phyloP scores from a whole-genome alignment of 2,329 filamentous ascomycete genomes.

The Penicillium sp. region DNA sequence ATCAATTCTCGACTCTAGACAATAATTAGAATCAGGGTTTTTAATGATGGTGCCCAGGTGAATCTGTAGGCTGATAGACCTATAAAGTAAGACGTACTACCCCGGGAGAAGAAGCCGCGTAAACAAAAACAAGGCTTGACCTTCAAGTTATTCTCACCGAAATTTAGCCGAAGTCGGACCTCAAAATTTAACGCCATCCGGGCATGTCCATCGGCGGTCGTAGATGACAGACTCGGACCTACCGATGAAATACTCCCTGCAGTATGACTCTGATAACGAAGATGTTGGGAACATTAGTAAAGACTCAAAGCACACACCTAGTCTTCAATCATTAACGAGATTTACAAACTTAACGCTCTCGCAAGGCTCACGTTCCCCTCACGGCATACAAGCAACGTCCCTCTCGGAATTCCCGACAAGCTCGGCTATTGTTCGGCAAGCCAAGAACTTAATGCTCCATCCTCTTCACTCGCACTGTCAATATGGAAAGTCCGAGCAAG shows the following conservation, averaged over 20 bases:
- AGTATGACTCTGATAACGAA: neutral
- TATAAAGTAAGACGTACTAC: neutral
- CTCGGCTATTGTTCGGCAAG: slow-evolving; percentile 2
- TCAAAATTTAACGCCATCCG: neutral
- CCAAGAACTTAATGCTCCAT: neutral
- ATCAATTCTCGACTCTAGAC: neutral
- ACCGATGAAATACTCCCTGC: neutral
- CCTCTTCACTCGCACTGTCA: neutral
- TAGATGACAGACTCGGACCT: neutral
- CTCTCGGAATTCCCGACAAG: neutral
- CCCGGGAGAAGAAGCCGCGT: neutral
- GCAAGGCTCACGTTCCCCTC: neutral
- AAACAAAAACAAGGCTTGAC: neutral
- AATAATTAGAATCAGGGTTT: neutral
- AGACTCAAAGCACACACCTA: too few relatives aligned
- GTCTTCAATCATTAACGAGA: too few relatives aligned
- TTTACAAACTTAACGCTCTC: neutral
- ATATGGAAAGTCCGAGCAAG: neutral
- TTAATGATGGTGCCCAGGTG: neutral
- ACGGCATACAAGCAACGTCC: neutral
- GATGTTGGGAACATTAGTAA: too few relatives aligned
- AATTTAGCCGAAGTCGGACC: neutral
- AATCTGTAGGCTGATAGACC: neutral
- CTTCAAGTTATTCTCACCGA: neutral
- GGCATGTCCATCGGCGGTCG: neutral